Base-by-base conservation (phyloP, 192 early-diverging fungal genomes). In the Polychytrium aggregatum region DNA sequence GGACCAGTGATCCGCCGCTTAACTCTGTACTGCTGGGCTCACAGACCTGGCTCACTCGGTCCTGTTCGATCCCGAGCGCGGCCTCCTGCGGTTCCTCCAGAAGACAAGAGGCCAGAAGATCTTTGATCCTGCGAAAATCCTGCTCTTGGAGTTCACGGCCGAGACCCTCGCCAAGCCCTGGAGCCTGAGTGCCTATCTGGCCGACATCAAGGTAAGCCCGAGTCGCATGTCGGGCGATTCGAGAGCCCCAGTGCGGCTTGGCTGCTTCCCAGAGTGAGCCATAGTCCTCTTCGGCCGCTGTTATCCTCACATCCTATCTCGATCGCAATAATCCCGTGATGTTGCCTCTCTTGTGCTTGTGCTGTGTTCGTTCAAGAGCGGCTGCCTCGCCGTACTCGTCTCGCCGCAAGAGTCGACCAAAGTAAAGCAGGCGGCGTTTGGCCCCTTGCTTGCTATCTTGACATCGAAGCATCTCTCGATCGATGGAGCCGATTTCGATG, bases 61-160 rank as follows among this genome's bases (percentile, higher is more conserved):
- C 11, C 22, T 68, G 11, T 63, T 68, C 37, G 50, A 67, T 55
- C 36, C 35, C 20, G 47, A 64, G 25, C 20, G 29, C 17, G 66
- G 66, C 7, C 35, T 62, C 26, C 38, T 63, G 9, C 37, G 28
- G 3, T 46, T 59, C 30, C 45, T 68, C 24, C 44, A 47, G 3
- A 17, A 36, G 6, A 42, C 45, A 2, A 48, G 46, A 18, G 53
- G 54, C 4, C 37, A 48, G 2, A 52, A 41, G 25, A 46, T 48
- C 5, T 41, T 55, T 18, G 33, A 49, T 13, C 57, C 56, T 25
- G 61, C 66, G n/a, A 59, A 68, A 35, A 37, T 29, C 9, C 17
- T 54, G 31, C 41, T 60, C 24, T 41, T 48, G n/a, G 37, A 44
- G 7, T 39, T 48, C 18, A 20, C 64, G 27, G 53, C 53, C 20